phyloP scores from a whole-genome alignment of 148 eudicot genomes.

The Fagopyrum homotropicum region DNA sequence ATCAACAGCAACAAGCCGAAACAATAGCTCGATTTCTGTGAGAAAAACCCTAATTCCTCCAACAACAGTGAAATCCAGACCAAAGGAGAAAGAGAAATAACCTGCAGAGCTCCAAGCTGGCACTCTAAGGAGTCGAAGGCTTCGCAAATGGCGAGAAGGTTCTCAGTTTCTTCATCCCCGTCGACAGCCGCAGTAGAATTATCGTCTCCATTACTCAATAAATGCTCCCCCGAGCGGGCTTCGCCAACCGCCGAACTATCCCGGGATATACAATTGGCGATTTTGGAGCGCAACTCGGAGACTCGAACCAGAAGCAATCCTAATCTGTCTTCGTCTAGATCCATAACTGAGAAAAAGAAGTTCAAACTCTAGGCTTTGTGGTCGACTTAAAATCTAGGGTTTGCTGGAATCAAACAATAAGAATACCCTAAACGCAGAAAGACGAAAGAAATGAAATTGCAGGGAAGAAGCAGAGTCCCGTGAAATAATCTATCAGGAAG shows the following conservation, averaged over 20 bases:
- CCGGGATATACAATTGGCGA: slow-evolving; percentile 53
- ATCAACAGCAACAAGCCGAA: slow-evolving; percentile 10
- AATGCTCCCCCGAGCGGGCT: not conserved
- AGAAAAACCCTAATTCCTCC: slow-evolving; percentile 11
- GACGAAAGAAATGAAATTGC: not conserved
- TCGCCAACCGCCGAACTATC: not conserved
- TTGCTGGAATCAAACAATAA: not conserved
- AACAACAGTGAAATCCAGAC: not conserved
- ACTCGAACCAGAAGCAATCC: slow-evolving; percentile 63
- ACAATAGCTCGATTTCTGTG: not conserved
- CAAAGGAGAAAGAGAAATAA: slow-evolving; percentile 6
- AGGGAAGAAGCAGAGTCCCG: slow-evolving; percentile 6
- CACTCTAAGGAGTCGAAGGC: slow-evolving; percentile 75
- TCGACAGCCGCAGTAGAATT: slow-evolving; percentile 17
- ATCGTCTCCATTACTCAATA: not conserved
- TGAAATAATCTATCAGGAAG: not conserved
- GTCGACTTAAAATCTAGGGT: not conserved
- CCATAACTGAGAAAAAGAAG: slow-evolving; percentile 18
- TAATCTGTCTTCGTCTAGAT: slow-evolving; percentile 64
- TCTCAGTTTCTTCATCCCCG: slow-evolving; percentile 33
- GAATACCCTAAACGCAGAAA: not conserved
- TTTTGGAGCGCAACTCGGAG: slow-evolving; percentile 63
- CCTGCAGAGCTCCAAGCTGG: slow-evolving; percentile 79
- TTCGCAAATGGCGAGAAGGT: slow-evolving; percentile 64
- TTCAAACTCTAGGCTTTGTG: not conserved